These are phyloP conservation scores for Striga asiatica DNA, from an alignment of 257 asterid genomes.

Conservation along the genomic window DNA sequence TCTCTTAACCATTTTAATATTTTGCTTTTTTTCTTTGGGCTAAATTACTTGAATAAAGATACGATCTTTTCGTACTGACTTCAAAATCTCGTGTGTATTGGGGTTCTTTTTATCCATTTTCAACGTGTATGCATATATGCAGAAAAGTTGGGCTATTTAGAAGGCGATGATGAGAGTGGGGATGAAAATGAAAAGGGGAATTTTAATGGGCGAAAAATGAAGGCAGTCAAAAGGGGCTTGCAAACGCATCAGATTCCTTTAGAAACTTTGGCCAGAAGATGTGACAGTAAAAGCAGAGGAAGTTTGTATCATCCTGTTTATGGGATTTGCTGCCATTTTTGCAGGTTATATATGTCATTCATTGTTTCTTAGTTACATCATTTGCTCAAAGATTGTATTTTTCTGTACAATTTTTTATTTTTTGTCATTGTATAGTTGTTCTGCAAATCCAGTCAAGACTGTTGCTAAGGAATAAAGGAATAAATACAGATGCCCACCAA, in stretches of 20 bases:
- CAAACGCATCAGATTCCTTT: conserved; percentile 17
- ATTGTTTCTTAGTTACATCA: background rate
- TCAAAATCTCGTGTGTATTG: too few species aligned
- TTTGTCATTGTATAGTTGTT: too few species aligned
- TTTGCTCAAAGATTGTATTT: too few species aligned
- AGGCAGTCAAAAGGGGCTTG: conserved; percentile 20
- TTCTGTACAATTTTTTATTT: too few species aligned
- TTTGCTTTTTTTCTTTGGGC: too few species aligned
- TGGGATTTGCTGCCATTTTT: conserved; percentile 84
- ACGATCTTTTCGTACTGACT: too few species aligned
- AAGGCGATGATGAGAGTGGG: conserved; percentile 18
- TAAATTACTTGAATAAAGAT: too few species aligned
- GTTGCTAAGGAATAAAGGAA: too few species aligned
- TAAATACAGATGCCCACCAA: too few species aligned
- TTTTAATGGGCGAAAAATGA: conserved; percentile 19
- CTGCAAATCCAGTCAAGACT: too few species aligned
- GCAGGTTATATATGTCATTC: conserved; percentile 28
- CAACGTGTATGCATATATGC: background rate
- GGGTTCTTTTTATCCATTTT: background rate
- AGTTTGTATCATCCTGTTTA: conserved; percentile 55
- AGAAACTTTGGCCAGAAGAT: conserved; percentile 45
- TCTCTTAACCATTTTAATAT: too few species aligned
- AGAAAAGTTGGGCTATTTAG: conserved; percentile 24
- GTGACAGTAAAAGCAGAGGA: conserved; percentile 57
- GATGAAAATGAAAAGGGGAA: conserved; percentile 19